Base-by-base conservation (phyloP, 2,329 filamentous ascomycete species). In the Epichloe sylvatica region DNA sequence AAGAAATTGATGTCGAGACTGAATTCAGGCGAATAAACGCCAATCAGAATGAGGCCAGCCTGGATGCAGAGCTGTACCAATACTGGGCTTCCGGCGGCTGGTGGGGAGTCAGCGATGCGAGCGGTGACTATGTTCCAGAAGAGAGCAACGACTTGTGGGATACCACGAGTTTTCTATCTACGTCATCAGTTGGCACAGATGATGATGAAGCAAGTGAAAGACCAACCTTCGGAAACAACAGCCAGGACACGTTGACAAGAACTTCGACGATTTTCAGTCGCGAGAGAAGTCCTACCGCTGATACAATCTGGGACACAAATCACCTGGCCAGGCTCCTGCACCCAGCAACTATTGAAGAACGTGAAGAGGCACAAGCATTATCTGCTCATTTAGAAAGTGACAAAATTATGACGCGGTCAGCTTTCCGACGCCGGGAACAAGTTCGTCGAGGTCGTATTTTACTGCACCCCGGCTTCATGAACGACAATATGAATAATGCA, bases 41-140 rank as follows among this genome's bases (percentile, higher is more conserved):
- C 12, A 59, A 62, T 49, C 62, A 67, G 60, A 59, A 80, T 39
- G 85, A 92, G 57, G 75, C 77, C 30, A 77, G 78, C 38, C 70
- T 96, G 2, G 84, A 91, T 55, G 74, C 76, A 2, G 82, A 80
- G 51, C 69, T 96, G 2, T 97, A 96, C 63, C 72, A 73, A 33
- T 92, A 90, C 78, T 97, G 88, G 85, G 80, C 84, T 47, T 72
- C 75, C 49, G 88, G 87, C 19, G 88, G 86, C 7, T 86, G 86
- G 70, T 96, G 88, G 81, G 90, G 91, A 1, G 81, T 83, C 15
- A 73, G 82, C 34, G 91, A 97, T 62, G 73, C 74, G 5, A 95
- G 86, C 59, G 86, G 85, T 30, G 84, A 91, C 54, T 97, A 90
- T 63, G 64, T 72, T 34, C 82, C 82, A 1, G 60, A 65, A 7